These are phyloP conservation scores for Neurospora sp. DNA, from an alignment of 495 filamentous ascomycete species.

Conservation along the genomic window DNA sequence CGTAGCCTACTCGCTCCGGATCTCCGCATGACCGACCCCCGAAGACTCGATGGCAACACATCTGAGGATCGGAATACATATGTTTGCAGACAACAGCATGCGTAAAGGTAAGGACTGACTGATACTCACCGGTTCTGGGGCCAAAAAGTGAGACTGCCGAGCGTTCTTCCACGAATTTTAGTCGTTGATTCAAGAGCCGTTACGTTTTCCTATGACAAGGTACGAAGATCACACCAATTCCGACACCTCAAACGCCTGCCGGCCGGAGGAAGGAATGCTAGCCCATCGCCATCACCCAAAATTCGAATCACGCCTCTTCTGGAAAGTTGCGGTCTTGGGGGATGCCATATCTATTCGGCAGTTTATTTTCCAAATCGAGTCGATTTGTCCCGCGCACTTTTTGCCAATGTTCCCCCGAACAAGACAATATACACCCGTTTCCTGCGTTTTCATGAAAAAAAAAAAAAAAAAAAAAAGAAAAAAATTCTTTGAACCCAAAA, in stretches of 20 bases:
- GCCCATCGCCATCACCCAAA: background rate
- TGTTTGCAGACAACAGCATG: background rate
- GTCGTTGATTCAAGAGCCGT: no score
- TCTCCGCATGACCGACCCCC: background rate
- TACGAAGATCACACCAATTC: background rate
- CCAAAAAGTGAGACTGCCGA: background rate
- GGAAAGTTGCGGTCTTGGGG: background rate
- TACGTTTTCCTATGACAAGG: no score
- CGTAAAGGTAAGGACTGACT: background rate
- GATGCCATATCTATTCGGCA: background rate
- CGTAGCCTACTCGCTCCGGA: background rate
- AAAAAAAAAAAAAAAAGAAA: background rate
- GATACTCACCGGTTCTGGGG: background rate
- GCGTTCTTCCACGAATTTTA: background rate
- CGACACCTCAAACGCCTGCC: background rate
- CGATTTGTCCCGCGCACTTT: background rate
- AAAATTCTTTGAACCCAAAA: background rate
- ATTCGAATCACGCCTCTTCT: background rate
- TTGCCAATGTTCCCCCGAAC: background rate
- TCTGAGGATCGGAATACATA: background rate
- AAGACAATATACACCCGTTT: background rate
- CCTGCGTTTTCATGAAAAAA: background rate
- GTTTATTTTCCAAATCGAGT: background rate
- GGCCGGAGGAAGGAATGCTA: background rate
- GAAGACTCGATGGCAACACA: background rate